Evolutionary conservation across 345 rosid genomes (phyloP), one percentile per base, ranked within the genome.

Genomic region (Sonneratia caseolaris): DNA sequence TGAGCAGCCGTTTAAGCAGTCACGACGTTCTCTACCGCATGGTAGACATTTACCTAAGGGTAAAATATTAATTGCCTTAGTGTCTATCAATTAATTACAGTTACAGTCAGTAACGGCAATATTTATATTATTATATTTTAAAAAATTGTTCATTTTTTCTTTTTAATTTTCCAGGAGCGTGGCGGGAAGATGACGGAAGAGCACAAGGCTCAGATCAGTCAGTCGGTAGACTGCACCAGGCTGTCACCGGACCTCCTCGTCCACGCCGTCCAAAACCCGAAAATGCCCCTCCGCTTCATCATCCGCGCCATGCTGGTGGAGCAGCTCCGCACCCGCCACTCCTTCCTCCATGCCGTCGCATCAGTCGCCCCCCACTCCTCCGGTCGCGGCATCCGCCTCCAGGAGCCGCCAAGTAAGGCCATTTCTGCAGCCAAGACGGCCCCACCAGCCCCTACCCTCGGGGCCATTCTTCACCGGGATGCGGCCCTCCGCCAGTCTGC

Each of bases 271-370:
- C 98, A 91, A 75, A 91, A 91, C 82, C 97, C 91, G 10, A 78
- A 78, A 76, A 87, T 93, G 82, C 96, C 98, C 7, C 69, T 93
- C 57, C 74, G 96, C 72, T 89, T 93, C 76, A 80, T 91, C 21
- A 88, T 93, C 69, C 89, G 92, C 48, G 92, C 96, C 47, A 93
- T 93, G 97, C 64, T 91, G 56, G 84, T 84, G 7, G 97, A 89
- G 71, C 98, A 93, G 82, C 83, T 91, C 49, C 86, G 85, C 77
- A 83, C 94, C 55, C 94, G 92, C 66, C 84, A 80, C 65, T 81
- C 92, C 36, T 74, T 93, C 75, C 72, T 76, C 73, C 79, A 85
- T 3, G 78, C 83, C 36, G 12, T 80, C 68, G 16, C 68, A 15
- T 7, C 67, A 13, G 38, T 16, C 51, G 9, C 51, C 14, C 51